Percentiles rank a stretch among this genome's conserved stretches.
Evolutionary conservation across 2,329 filamentous ascomycete genomes (phyloP).

Genomic region (Alternaria sp.): DNA sequence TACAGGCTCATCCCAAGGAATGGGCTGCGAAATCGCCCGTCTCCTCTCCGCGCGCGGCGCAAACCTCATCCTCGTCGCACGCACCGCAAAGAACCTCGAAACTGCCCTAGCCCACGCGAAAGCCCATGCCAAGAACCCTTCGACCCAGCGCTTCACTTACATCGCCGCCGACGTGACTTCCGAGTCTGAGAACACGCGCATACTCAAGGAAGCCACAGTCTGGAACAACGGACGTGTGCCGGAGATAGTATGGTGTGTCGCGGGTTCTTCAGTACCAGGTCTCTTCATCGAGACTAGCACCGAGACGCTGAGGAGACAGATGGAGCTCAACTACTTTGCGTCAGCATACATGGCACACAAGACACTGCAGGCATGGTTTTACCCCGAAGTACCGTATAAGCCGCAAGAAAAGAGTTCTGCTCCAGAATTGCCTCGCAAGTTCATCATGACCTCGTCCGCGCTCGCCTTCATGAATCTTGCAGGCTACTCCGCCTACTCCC

Average conservation of each 20-base stretch:
- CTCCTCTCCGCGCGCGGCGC: constrained; percentile 83
- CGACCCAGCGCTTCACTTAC: constrained; percentile 78
- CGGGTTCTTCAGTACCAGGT: constrained; percentile 74
- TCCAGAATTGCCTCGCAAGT: constrained; percentile 65
- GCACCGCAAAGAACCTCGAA: constrained; percentile 76
- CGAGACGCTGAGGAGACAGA: constrained; percentile 72
- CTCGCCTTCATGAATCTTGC: constrained; percentile 76
- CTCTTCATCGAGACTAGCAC: constrained; percentile 79
- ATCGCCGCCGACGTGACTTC: constrained; percentile 83
- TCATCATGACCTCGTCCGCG: constrained; percentile 85
- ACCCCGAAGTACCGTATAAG: constrained; percentile 46
- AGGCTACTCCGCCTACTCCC: constrained; percentile 84
- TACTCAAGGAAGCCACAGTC: constrained; percentile 72
- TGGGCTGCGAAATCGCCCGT: constrained; percentile 78
- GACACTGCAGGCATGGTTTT: constrained; percentile 76
- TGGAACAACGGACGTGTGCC: constrained; percentile 80
- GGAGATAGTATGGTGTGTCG: constrained; percentile 91
- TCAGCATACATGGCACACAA: constrained; percentile 85
- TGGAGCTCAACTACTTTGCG: constrained; percentile 93
- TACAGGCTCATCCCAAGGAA: constrained; percentile 91
- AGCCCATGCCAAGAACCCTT: constrained; percentile 68
- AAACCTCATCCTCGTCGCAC: constrained; percentile 83
- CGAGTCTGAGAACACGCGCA: constrained; percentile 69
- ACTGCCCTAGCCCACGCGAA: constrained; percentile 70
- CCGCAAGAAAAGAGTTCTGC: constrained; percentile 32